Evolutionary conservation across 495 filamentous ascomycete genomes (phyloP).

Genomic region (Penicillium mononematosum): DNA sequence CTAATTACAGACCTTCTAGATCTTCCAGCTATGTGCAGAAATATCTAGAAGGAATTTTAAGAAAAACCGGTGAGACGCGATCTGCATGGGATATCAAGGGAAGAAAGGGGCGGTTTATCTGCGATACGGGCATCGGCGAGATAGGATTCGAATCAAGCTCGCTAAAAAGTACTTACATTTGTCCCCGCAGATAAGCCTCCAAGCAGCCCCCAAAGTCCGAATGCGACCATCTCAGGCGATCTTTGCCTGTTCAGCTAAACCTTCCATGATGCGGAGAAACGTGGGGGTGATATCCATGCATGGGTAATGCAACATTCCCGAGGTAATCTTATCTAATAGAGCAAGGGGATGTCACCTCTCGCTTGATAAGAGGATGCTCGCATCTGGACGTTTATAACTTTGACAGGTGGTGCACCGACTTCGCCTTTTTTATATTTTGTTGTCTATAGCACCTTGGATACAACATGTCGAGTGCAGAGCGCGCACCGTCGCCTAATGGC

Average conservation of each 20-base stretch:
- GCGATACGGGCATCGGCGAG: background rate
- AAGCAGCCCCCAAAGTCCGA: background rate
- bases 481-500: slow-evolving; percentile 18
- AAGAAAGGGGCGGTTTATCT: slow-evolving; percentile 4
- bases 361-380: slow-evolving; percentile 14
- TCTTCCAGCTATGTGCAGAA: background rate
- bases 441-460: slow-evolving; percentile 5
- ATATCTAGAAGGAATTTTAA: slow-evolving; percentile 7
- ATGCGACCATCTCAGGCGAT: slow-evolving; percentile 26
- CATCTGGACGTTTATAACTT: background rate
- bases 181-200: slow-evolving; percentile 9
- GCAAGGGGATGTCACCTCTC: slow-evolving; percentile 21
- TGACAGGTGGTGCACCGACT: background rate
- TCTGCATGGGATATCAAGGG: slow-evolving; percentile 1
- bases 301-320: slow-evolving; percentile 25
- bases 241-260: slow-evolving; percentile 3
- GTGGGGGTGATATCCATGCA: slow-evolving; percentile 22
- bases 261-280: slow-evolving; percentile 26
- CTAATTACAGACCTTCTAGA: background rate
- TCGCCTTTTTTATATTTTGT: background rate
- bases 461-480: slow-evolving; percentile 17
- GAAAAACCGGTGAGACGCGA: background rate
- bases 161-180: background rate
- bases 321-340: slow-evolving; percentile 17
- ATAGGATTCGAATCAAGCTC: background rate